Conservation (phyloP, 768 basidiomycete species). For the Auriscalpium vulgare region DNA sequence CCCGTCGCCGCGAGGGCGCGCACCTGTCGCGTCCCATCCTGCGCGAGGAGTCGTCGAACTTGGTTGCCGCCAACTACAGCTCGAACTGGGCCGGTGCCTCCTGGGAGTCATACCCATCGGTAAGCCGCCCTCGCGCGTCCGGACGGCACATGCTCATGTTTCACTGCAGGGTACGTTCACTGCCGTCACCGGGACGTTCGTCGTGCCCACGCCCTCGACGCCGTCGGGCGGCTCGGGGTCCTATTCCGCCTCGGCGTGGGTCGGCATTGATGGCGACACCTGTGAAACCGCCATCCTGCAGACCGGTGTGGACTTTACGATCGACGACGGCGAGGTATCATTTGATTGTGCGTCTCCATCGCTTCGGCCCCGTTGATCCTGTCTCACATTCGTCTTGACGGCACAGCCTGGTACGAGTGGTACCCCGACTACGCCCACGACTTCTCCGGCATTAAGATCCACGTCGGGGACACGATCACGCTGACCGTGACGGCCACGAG, state of each 20-base stretch:
- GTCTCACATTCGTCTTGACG: not conserved
- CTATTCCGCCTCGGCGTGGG: slow-evolving; percentile 22
- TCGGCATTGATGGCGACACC: slow-evolving; percentile 26
- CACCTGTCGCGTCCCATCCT: not conserved
- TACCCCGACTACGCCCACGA: slow-evolving; percentile 21
- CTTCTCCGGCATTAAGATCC: slow-evolving; percentile 19
- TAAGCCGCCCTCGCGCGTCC: too few relatives aligned
- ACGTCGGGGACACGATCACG: slow-evolving; percentile 16
- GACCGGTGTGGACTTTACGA: slow-evolving; percentile 25
- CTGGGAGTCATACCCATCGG: not conserved
- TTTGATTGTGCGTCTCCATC: slow-evolving; percentile 19
- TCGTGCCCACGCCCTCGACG: not conserved
- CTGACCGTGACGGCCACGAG: slow-evolving; percentile 17
- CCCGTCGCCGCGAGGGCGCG: not conserved
- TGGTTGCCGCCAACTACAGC: not conserved
- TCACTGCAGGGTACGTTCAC: not conserved
- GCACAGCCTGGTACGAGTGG: slow-evolving; percentile 22
- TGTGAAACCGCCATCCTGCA: slow-evolving; percentile 24
- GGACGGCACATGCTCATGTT: not conserved
- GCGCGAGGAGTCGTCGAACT: not conserved
- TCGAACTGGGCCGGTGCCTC: not conserved
- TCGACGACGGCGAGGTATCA: slow-evolving; percentile 12
- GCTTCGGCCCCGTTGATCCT: not conserved
- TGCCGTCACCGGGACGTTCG: not conserved
- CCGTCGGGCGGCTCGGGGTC: not conserved